phyloP scores from a whole-genome alignment of 306 rosid species.

The Cicer pinnatifidum region DNA sequence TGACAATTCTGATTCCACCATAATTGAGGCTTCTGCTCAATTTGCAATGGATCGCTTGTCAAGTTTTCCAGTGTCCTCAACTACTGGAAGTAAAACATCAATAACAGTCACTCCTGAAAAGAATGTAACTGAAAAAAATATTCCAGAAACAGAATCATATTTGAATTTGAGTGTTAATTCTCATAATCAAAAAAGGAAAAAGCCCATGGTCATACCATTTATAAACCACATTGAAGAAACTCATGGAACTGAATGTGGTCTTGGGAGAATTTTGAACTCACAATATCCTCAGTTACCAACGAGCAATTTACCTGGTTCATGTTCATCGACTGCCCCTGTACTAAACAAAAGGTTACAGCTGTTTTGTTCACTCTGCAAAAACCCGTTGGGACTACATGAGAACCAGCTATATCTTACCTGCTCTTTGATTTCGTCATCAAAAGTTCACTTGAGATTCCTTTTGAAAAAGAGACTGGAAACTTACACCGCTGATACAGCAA shows the following conservation, averaged over 20 bases:
- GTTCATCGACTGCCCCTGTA: conserved; percentile 48
- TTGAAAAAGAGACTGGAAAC: conserved; percentile 48
- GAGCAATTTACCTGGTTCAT: conserved; percentile 43
- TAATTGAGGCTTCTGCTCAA: conserved; percentile 59
- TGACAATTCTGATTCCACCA: conserved; percentile 54
- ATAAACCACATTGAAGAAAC: conserved; percentile 53
- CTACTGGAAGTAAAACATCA: conserved; percentile 46
- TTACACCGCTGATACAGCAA: conserved; percentile 39
- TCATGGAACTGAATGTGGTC: conserved; percentile 54
- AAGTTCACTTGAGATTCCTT: conserved; percentile 65
- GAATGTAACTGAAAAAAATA: conserved; percentile 47
- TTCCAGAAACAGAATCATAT: conserved; percentile 62
- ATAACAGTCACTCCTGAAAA: conserved; percentile 64
- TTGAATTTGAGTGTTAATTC: conserved; percentile 82
- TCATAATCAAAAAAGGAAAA: conserved; percentile 73
- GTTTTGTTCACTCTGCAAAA: conserved; percentile 79
- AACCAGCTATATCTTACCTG: conserved; percentile 64
- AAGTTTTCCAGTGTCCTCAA: conserved; percentile 39
- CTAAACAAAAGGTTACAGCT: conserved; percentile 58
- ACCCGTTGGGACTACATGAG: conserved; percentile 74
- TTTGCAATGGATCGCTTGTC: conserved; percentile 49
- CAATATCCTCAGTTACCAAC: conserved; percentile 45
- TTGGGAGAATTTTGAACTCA: conserved; percentile 46
- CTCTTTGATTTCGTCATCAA: conserved; percentile 58
- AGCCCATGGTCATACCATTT: conserved; percentile 49